Evolutionary conservation across 768 basidiomycete species (phyloP), one percentile per base, ranked within the genome.

Genomic region (Phylloporus arenicola): DNA sequence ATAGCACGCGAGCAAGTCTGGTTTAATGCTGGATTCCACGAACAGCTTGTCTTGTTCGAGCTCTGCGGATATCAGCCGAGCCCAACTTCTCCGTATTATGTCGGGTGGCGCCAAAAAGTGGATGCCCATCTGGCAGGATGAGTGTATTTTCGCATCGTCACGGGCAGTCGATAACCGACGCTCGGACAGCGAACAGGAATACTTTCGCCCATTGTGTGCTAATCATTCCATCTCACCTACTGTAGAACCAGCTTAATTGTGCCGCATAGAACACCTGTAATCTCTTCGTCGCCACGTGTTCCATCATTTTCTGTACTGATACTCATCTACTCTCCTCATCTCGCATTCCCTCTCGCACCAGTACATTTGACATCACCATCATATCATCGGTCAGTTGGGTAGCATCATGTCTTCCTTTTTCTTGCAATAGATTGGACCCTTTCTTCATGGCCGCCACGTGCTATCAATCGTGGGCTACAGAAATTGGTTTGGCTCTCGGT

Each of bases 1-100:
- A 35, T 57, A 88, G 86, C 79, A 43, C 83, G 86, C 43, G 81
- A 86, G 65, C 84, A 87, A 60, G 84, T 87, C 46, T 88, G 86
- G 85, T 78, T 81, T 53, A 85, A 81, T 54, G 78, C 83, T n/a
- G 86, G 86, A 39, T 88, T 88, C 66, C 81, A 84, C 50, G 84
- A 87, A 68, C 86, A 89, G 57, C 76, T 89, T 24, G 81, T 86
- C 30, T 70, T 89, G 42, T 88, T 86, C 48, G 84, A 84, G 59
- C 72, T 88, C 29, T 88, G 86, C 64, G 74, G 75, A 64, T 88
- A 88, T 53, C 72, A 72, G 22, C 85, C 86, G 12, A 74, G 73
- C 19, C 76, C 76, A 4, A 58, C 71, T 14, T 79, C 82, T 56
- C 84, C 84, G 8, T 80, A 84, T 54, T 89, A 89, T 60, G 61